Evolutionary conservation across 495 filamentous ascomycete genomes (phyloP).

Genomic region (Lasiosphaeria ovina): DNA sequence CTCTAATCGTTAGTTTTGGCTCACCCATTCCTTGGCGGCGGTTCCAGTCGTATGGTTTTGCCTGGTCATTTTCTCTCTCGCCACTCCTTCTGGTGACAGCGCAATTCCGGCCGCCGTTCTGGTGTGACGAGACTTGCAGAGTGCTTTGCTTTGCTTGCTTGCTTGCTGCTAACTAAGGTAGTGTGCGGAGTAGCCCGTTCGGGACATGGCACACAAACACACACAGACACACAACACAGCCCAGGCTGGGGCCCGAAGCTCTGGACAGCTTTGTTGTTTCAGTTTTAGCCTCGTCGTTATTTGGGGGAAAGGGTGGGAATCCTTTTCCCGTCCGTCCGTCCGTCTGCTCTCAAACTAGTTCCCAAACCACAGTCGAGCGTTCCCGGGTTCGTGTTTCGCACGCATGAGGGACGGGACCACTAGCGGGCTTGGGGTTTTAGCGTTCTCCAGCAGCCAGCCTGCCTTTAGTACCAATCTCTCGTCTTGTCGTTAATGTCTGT

Average conservation of each 20-base stretch:
- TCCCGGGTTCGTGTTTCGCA: neutral
- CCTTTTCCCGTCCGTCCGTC: neutral
- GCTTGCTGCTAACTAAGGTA: no score
- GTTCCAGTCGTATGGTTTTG: no score
- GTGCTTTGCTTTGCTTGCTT: no score
- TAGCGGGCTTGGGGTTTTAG: no score
- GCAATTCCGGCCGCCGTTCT: neutral
- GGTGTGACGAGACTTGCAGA: constrained; percentile 1
- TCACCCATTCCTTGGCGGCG: no score
- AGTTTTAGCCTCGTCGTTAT: neutral
- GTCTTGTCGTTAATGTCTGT: no score
- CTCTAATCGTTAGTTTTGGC: no score
- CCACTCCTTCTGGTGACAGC: neutral
- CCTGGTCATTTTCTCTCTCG: no score
- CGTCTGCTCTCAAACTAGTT: neutral
- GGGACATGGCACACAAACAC: neutral
- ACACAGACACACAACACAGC: neutral
- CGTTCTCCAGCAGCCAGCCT: no score
- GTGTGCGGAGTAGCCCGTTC: no score
- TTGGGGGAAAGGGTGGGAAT: neutral
- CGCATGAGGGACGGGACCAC: no score
- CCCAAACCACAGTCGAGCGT: neutral
- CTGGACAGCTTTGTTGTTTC: neutral
- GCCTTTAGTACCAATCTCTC: no score
- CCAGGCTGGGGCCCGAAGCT: neutral